Percentiles rank a stretch among this genome's conserved stretches.
Evolutionary conservation across 139 green algal genomes (phyloP).

Genomic region (Limnomonas spitsbergensis): DNA sequence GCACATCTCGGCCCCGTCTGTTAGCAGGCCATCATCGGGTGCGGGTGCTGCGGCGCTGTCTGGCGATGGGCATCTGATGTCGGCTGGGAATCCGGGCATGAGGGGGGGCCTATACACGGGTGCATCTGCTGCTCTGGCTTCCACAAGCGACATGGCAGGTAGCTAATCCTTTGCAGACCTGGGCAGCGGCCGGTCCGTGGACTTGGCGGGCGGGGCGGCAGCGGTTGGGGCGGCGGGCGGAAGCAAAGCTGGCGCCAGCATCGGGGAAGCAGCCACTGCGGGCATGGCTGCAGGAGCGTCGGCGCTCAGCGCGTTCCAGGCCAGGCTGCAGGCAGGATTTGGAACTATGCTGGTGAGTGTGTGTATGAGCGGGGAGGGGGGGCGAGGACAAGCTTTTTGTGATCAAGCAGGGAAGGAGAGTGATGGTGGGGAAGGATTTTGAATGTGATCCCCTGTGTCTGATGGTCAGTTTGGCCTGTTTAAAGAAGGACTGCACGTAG

Average conservation of each 20-base stretch:
- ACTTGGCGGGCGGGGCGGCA: neutral
- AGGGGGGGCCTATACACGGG: neutral
- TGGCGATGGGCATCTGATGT: no score
- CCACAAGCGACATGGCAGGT: constrained; percentile 12
- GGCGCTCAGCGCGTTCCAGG: neutral
- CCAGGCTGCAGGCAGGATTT: neutral
- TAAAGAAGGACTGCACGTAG: no score
- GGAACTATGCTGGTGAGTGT: constrained; percentile 14
- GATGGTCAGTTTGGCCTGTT: no score
- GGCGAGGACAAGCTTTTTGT: no score
- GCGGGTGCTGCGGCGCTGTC: neutral
- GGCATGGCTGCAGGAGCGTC: constrained; percentile 2
- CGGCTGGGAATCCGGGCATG: neutral
- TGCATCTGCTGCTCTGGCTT: neutral
- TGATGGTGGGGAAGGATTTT: no score
- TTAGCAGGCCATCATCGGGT: no score
- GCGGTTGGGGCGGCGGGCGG: neutral
- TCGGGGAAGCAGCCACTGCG: constrained; percentile 2
- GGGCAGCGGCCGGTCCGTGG: constrained; percentile 14
- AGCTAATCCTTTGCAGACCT: constrained; percentile 44
- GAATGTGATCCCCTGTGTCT: no score
- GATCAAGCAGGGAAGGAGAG: neutral
- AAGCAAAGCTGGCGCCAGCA: neutral
- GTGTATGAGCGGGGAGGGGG: no score
- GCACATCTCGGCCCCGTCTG: no score